Conservation (phyloP, 2,329 filamentous ascomycete genomes). For the Verticillium alfalfae region DNA sequence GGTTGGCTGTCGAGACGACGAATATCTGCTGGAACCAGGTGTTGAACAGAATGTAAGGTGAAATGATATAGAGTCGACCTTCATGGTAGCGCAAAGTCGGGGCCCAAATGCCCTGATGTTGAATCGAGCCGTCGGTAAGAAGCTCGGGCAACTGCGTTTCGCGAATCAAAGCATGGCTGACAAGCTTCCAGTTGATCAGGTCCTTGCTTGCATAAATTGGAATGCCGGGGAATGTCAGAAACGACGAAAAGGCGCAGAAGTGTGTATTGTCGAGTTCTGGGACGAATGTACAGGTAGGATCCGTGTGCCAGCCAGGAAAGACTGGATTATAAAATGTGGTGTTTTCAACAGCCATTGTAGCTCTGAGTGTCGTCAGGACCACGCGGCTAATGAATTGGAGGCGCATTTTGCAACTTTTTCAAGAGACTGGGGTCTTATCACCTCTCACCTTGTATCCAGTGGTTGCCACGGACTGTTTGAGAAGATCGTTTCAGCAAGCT, state of each 20-base stretch:
- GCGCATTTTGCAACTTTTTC: not conserved
- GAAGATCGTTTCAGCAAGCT: not conserved
- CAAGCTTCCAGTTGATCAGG: slow-evolving; percentile 41
- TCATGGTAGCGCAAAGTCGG: slow-evolving; percentile 36
- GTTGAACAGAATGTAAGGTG: slow-evolving; percentile 18
- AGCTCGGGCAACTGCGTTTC: slow-evolving; percentile 33
- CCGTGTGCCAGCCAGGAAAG: slow-evolving; percentile 43
- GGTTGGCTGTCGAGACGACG: slow-evolving; percentile 10
- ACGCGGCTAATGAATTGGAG: not conserved
- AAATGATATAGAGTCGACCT: slow-evolving; percentile 37
- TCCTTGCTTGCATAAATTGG: slow-evolving; percentile 48
- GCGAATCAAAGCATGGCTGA: slow-evolving; percentile 32
- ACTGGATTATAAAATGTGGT: slow-evolving; percentile 34
- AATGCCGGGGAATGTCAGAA: slow-evolving; percentile 45
- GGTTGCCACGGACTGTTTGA: not conserved
- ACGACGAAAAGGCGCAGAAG: slow-evolving; percentile 46
- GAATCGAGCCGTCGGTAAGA: slow-evolving; percentile 16
- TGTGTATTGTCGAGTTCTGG: slow-evolving; percentile 34
- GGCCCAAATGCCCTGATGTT: slow-evolving; percentile 36
- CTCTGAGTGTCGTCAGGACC: not conserved
- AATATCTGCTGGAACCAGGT: slow-evolving; percentile 8
- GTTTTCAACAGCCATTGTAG: slow-evolving; percentile 7
- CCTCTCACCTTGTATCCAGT: not conserved
- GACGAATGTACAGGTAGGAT: slow-evolving; percentile 39
- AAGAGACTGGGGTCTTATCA: not conserved